Percentiles rank a stretch among this genome's conserved stretches.
These are phyloP conservation scores for Trametes coccinea DNA, from an alignment of 768 basidiomycete species.

Conservation along the genomic window DNA sequence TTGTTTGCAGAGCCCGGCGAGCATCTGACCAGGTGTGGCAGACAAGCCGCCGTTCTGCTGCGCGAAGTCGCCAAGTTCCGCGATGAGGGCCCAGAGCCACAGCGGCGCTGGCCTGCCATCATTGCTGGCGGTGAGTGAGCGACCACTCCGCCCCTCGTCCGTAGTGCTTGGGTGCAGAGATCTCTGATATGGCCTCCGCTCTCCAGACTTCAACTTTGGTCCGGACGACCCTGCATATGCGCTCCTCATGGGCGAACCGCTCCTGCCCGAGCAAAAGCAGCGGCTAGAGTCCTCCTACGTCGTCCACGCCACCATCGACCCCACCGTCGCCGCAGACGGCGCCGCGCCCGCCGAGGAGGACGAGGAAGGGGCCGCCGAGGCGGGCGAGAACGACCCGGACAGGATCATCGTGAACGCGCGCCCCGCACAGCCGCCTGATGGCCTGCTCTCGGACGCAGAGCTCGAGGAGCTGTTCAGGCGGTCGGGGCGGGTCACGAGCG, in stretches of 20 bases:
- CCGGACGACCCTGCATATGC: conserved; percentile 85
- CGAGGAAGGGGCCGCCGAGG: conserved; percentile 42
- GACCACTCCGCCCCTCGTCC: too few species aligned
- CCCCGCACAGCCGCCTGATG: conserved; percentile 56
- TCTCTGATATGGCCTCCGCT: not conserved
- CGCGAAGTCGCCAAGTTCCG: conserved; percentile 63
- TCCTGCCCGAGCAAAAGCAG: conserved; percentile 56
- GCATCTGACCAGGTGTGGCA: conserved; percentile 30
- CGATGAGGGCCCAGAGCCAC: conserved; percentile 35
- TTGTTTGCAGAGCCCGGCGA: not conserved
- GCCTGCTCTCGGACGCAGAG: conserved; percentile 62
- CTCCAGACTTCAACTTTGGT: conserved; percentile 84
- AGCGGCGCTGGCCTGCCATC: conserved; percentile 71
- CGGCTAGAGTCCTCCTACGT: conserved; percentile 63
- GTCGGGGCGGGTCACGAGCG: conserved; percentile 52
- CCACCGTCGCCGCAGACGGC: conserved; percentile 39
- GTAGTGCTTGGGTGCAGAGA: too few species aligned
- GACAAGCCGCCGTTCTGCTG: conserved; percentile 77
- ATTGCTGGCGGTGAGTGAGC: conserved; percentile 72
- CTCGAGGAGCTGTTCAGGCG: conserved; percentile 49
- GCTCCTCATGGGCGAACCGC: conserved; percentile 60
- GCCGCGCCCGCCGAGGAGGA: conserved; percentile 36
- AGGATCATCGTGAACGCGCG: conserved; percentile 75
- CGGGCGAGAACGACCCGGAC: conserved; percentile 59
- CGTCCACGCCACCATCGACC: conserved; percentile 70